Evolutionary conservation across 2,329 filamentous ascomycete species (phyloP).

Genomic region (Passalora sequoiae): DNA sequence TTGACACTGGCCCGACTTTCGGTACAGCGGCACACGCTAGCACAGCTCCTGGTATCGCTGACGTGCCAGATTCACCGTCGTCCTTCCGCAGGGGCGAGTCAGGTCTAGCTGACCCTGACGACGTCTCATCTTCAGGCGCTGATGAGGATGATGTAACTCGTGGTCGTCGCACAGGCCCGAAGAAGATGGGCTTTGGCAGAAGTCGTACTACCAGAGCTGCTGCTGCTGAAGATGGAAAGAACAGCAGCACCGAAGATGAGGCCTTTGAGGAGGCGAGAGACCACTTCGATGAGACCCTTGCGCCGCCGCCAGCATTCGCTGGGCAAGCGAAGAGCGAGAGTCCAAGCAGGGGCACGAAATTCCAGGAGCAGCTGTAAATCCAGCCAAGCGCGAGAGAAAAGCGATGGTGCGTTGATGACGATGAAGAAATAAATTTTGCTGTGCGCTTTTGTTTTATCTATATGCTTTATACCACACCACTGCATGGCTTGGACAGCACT

Average conservation of each 20-base stretch:
- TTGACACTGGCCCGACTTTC: slow-evolving; percentile 1
- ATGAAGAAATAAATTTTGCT: too few relatives aligned
- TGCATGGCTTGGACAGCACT: too few relatives aligned
- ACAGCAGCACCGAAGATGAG: slow-evolving; percentile 33
- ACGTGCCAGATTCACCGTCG: slow-evolving; percentile 18
- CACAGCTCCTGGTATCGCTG: background rate
- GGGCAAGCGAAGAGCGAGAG: slow-evolving; percentile 41
- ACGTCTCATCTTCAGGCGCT: slow-evolving; percentile 27
- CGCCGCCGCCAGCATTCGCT: slow-evolving; percentile 39
- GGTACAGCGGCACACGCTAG: background rate
- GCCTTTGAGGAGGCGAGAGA: slow-evolving; percentile 52
- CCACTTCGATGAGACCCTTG: slow-evolving; percentile 45
- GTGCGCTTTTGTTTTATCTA: too few relatives aligned
- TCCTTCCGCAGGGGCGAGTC: slow-evolving; percentile 23
- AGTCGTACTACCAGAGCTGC: slow-evolving; percentile 8
- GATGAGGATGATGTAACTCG: slow-evolving; percentile 30
- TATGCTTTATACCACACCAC: too few relatives aligned
- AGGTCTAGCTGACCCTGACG: slow-evolving; percentile 17
- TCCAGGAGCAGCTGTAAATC: slow-evolving; percentile 55
- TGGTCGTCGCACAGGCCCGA: slow-evolving; percentile 34
- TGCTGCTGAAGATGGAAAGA: slow-evolving; percentile 13
- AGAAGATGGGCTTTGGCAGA: slow-evolving; percentile 21
- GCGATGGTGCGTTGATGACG: too few relatives aligned
- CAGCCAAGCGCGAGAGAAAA: too few relatives aligned
- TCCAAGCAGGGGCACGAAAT: slow-evolving; percentile 49